Percentiles rank a stretch among this genome's conserved stretches.
phyloP scores from a whole-genome alignment of 345 rosid genomes.

The Camelina laxa region DNA sequence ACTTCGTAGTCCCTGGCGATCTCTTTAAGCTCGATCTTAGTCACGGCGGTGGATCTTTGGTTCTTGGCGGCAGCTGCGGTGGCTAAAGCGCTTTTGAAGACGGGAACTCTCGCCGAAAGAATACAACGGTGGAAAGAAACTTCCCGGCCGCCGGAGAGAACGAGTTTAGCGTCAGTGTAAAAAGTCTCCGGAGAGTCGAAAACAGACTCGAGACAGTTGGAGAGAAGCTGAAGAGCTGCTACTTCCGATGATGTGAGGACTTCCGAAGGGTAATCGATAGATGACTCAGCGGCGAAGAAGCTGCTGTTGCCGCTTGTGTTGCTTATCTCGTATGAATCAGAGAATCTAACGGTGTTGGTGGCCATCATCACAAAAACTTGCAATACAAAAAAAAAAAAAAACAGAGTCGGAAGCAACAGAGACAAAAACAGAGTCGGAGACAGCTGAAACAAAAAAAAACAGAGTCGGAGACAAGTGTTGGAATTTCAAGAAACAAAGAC shows the following conservation, averaged over 20 bases:
- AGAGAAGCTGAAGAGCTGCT: conserved; percentile 58
- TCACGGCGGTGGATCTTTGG: conserved; percentile 15
- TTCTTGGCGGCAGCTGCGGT: conserved; percentile 35
- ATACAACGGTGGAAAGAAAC: conserved; percentile 81
- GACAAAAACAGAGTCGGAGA: too few relatives aligned
- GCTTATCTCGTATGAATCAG: conserved; percentile 71
- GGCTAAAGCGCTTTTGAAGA: conserved; percentile 61
- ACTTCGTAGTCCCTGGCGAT: conserved; percentile 61
- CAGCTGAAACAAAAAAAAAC: too few relatives aligned
- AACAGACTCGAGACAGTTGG: conserved; percentile 57
- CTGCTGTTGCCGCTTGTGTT: conserved; percentile 65
- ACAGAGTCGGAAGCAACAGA: not conserved
- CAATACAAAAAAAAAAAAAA: too few relatives aligned
- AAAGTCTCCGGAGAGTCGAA: conserved; percentile 57
- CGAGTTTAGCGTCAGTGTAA: conserved; percentile 73
- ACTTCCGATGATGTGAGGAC: conserved; percentile 29
- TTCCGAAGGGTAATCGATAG: conserved; percentile 31
- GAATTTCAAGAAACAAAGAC: conserved; percentile 3
- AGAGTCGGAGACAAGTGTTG: not conserved
- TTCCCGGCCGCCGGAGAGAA: conserved; percentile 54
- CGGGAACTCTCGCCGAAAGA: conserved; percentile 63
- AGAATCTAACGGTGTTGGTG: conserved; percentile 50
- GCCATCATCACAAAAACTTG: conserved; percentile 35
- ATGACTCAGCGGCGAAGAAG: conserved; percentile 41
- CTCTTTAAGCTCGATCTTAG: conserved; percentile 60